Evolutionary conservation across 164 flowering plant genomes (phyloP).

Genomic region (Macadamia integrifolia): DNA sequence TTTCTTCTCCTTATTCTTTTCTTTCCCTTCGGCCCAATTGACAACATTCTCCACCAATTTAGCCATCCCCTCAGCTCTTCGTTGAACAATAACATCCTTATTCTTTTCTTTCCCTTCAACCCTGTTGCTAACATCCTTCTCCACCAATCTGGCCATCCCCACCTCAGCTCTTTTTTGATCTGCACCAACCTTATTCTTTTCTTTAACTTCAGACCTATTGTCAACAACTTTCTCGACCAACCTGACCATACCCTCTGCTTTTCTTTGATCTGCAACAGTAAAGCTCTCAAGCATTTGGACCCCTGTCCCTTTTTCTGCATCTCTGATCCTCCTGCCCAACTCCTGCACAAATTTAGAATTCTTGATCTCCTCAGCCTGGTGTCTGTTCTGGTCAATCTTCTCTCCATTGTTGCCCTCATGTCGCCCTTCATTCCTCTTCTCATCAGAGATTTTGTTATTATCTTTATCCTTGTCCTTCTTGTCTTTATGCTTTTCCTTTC

Average conservation of each 20-base stretch:
- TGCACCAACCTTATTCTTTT: constrained; percentile 10
- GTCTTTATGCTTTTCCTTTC: not conserved
- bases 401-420: constrained; percentile 11
- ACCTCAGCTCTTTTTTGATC: constrained; percentile 18
- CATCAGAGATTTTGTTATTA: constrained; percentile 21
- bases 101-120: constrained; percentile 27
- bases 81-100: no score
- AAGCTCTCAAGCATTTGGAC: constrained; percentile 22
- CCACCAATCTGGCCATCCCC: constrained; percentile 19
- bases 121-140: constrained; percentile 8
- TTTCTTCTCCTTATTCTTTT: constrained; percentile 25
- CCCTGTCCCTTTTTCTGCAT: constrained; percentile 25
- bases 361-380: constrained; percentile 2
- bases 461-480: constrained; percentile 8
- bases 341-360: constrained; percentile 17
- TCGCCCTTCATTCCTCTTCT: constrained; percentile 17
- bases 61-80: no score
- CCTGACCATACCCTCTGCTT: constrained; percentile 24
- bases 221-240: constrained; percentile 10
- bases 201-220: constrained; percentile 14
- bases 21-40: constrained; percentile 25
- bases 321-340: constrained; percentile 34
- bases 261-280: constrained; percentile 22
- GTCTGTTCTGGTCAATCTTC: constrained; percentile 11
- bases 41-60: constrained; percentile 3